These are phyloP conservation scores for Rhynchospora tenuis DNA, from an alignment of 176 grass and related monocot genomes.

Conservation along the genomic window DNA sequence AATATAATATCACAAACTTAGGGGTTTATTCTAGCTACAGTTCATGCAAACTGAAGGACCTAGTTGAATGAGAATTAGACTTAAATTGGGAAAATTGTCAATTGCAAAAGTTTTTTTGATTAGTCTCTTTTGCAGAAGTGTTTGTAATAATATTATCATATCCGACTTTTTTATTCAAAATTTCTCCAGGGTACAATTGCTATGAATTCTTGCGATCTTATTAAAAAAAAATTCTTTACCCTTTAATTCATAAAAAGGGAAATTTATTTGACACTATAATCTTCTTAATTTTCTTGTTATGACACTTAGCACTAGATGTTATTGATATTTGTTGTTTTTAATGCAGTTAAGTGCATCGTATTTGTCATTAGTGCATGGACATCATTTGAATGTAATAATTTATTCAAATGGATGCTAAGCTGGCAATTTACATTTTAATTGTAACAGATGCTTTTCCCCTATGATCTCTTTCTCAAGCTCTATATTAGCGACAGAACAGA, in stretches of 20 bases:
- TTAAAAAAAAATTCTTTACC: neutral
- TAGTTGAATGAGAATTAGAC: neutral
- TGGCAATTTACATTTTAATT: neutral
- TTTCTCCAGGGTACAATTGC: neutral
- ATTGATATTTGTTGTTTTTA: neutral
- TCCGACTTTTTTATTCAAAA: neutral
- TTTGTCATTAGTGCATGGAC: neutral
- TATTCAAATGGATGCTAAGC: neutral
- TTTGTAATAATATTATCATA: neutral
- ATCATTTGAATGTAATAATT: neutral
- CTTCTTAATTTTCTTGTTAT: neutral
- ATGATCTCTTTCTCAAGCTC: conserved; percentile 61
- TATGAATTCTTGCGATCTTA: neutral
- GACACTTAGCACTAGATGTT: neutral
- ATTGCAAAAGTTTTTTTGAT: neutral
- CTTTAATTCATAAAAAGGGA: neutral
- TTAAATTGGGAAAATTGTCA: neutral
- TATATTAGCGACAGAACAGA: conserved; percentile 71
- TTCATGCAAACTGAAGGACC: neutral
- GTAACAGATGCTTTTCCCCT: conserved; percentile 57
- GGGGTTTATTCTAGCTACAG: neutral
- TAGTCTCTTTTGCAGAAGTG: neutral
- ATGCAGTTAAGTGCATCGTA: neutral
- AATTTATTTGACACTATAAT: neutral
- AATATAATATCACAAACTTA: neutral